Base-by-base conservation (phyloP, 2,329 filamentous ascomycete genomes). In the Aspergillus awamori region DNA sequence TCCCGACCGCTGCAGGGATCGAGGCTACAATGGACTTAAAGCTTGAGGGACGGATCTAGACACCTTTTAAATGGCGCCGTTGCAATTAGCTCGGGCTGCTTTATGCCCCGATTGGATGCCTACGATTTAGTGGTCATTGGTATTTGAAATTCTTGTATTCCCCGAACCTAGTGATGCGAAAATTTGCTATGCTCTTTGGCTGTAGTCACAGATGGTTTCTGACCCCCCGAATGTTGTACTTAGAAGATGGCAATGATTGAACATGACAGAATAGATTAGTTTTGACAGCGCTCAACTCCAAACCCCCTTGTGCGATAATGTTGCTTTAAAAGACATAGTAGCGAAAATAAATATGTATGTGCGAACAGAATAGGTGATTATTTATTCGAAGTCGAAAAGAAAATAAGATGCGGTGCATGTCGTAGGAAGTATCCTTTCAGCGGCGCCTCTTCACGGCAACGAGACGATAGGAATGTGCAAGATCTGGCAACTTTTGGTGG, bases 271-370 rank as follows among this genome's bases (percentile, higher is more conserved):
- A 51, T 15, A 15, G 20, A 33, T 33, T 51, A n/a, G 26, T 56
- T 56, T 56, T 56, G 38, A 56, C 11, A 45, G 39, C 53, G 53
- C 53, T 56, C 28, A 56, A 56, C 53, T 47, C 53, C 53, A 47
- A 17, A 43, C 28, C 53, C 47, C 26, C 41, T 47, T 24, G 39
- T 56, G 53, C 39, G 22, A 56, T 56, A 47, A 10, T 56, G 41
- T 45, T 33, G 53, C 39, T 41, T 33, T 33, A 30, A 56, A 56
- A 47, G 53, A 45, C 39, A 36, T 56, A 33, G 41, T 56, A 33
- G 41, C 43, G 43, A 47, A 28, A 36, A 36, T 15, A 45, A 45
- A 30, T 56, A 41, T 56, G 43, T 56, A 39, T 41, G 45, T 45
- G 41, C 41, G 53, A 56, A 56, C 26, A 56, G 39, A 45, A 56